These are phyloP conservation scores for Anthracocystis panici-leucophaei DNA, from an alignment of 1,284 basidiomycete genomes.

Conservation along the genomic window DNA sequence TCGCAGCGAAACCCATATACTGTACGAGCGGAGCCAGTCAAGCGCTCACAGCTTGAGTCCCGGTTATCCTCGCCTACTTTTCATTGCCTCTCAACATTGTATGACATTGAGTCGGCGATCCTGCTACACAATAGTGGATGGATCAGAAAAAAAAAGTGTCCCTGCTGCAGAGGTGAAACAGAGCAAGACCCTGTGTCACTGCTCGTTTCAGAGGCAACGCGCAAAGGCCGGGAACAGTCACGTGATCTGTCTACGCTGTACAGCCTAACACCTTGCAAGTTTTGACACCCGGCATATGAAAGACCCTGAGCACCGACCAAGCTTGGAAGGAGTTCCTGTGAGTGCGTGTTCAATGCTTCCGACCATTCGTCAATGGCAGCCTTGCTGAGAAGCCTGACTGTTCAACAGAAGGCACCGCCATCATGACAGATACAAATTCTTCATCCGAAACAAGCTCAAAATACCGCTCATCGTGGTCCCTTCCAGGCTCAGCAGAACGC, in stretches of 20 bases:
- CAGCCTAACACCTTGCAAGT: constrained; percentile 9
- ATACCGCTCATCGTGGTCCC: constrained; percentile 43
- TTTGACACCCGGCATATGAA: background rate
- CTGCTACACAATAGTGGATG: no score
- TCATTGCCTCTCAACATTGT: no score
- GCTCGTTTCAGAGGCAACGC: constrained; percentile 1
- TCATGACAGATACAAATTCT: background rate
- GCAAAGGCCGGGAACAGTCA: background rate
- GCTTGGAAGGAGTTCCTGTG: background rate
- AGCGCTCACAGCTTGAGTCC: background rate
- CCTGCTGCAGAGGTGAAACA: no score
- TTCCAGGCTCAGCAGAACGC: constrained; percentile 44
- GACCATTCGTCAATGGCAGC: background rate
- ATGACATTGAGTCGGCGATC: no score
- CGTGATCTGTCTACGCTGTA: background rate
- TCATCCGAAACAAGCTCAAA: constrained; percentile 14
- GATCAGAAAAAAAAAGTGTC: no score
- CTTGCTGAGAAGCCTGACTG: no score
- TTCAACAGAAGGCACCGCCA: background rate
- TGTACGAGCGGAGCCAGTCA: no score
- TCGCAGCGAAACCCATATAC: background rate
- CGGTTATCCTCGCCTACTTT: background rate
- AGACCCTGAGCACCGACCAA: constrained; percentile 8
- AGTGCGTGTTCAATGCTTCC: no score
- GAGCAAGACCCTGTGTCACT: background rate